Percentiles rank a stretch among this genome's conserved stretches.
These are phyloP conservation scores for Dentipellis sp. DNA, from an alignment of 768 basidiomycete genomes.

Conservation along the genomic window DNA sequence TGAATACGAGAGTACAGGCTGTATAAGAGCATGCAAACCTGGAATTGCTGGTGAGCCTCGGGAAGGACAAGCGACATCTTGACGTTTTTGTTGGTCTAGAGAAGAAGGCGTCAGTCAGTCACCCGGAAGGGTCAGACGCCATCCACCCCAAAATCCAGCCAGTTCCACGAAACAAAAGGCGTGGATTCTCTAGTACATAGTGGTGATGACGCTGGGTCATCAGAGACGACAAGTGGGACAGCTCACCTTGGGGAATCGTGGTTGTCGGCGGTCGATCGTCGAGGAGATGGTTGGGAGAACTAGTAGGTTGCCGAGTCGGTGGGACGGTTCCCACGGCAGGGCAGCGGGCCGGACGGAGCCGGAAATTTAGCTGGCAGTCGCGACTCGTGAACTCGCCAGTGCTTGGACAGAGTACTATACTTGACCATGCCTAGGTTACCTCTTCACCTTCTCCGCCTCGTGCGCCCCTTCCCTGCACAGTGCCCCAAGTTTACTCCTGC, in stretches of 20 bases:
- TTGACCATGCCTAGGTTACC: background rate
- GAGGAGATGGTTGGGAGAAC: too few species aligned
- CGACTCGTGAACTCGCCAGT: too few species aligned
- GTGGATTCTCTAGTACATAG: background rate
- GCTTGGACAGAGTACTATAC: too few species aligned
- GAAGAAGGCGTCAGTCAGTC: background rate
- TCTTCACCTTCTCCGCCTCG: background rate
- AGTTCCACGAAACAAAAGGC: background rate
- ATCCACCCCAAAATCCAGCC: background rate
- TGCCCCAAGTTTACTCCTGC: background rate
- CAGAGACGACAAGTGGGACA: background rate
- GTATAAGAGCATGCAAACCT: background rate
- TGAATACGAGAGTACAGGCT: background rate
- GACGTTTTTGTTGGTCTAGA: background rate
- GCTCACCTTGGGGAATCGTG: background rate
- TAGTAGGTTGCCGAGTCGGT: too few species aligned
- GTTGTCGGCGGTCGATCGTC: background rate
- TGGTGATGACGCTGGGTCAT: background rate
- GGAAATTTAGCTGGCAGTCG: too few species aligned
- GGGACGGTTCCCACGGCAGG: too few species aligned
- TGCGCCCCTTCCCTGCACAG: background rate
- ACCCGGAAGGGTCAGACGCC: background rate
- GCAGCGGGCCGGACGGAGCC: too few species aligned
- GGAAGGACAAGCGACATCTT: background rate
- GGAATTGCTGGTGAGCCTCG: background rate